phyloP scores from a whole-genome alignment of 176 grass and related monocot species.

The Microstegium vimineum region DNA sequence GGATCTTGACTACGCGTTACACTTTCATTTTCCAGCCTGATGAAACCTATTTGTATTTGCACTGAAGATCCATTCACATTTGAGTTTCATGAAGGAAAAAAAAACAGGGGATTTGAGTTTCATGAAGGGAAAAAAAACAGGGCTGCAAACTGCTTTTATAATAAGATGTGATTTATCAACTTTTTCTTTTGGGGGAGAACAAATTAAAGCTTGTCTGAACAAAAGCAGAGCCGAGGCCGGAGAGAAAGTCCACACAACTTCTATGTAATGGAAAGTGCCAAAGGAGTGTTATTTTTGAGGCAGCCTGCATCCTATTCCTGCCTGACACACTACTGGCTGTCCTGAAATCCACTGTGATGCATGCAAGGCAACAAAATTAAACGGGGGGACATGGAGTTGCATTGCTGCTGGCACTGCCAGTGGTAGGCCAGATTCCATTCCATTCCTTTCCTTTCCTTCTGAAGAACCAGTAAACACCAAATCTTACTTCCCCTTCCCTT shows the following conservation, averaged over 20 bases:
- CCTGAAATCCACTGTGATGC: conserved; percentile 27
- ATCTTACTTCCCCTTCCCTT: conserved; percentile 2
- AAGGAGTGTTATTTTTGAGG: conserved; percentile 34
- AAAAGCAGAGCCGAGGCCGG: conserved; percentile 19
- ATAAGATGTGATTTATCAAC: not conserved
- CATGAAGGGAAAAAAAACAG: not conserved
- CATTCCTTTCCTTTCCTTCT: conserved; percentile 2
- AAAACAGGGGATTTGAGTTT: not conserved
- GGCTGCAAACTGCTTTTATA: not conserved
- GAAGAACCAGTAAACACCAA: conserved; percentile 19
- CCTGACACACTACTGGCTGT: conserved; percentile 14
- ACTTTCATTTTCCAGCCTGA: not conserved
- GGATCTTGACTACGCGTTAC: not conserved
- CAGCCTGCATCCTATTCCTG: conserved; percentile 7
- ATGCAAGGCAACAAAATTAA: conserved; percentile 33
- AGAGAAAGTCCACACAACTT: conserved; percentile 14
- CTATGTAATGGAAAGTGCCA: conserved; percentile 38
- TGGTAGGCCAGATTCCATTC: not conserved
- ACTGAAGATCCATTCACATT: not conserved
- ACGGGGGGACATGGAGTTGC: conserved; percentile 8
- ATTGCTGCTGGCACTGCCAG: conserved; percentile 9
- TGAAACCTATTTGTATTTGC: not conserved
- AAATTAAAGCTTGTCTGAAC: conserved; percentile 27
- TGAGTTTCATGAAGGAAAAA: not conserved
- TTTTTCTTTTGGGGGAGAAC: not conserved